Conservation (phyloP, 2,329 filamentous ascomycete genomes). For the Cercospora beticola region DNA sequence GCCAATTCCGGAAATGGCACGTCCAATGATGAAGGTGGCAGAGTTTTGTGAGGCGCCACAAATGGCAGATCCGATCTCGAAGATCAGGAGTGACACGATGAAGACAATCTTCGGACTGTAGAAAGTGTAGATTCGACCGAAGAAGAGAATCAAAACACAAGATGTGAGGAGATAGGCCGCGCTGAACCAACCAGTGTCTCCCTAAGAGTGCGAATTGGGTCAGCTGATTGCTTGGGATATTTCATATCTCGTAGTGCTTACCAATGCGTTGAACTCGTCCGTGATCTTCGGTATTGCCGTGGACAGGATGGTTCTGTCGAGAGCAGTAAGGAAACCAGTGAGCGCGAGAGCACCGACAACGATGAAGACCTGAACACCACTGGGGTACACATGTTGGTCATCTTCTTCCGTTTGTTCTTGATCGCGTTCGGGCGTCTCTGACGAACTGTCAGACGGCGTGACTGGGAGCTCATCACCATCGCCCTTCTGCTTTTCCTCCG, state of each 20-base stretch:
- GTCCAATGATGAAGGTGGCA: conserved; percentile 52
- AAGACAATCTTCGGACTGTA: conserved; percentile 47
- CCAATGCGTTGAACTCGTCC: conserved; percentile 42
- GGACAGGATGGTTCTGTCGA: conserved; percentile 41
- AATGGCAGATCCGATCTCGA: conserved; percentile 51
- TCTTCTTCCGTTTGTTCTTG: conserved; percentile 60
- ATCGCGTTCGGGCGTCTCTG: background rate
- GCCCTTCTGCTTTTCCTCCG: background rate
- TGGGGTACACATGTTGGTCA: conserved; percentile 62
- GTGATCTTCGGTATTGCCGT: conserved; percentile 47
- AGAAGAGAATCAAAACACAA: conserved; percentile 44
- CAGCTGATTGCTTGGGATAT: background rate
- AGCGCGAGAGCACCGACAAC: conserved; percentile 15
- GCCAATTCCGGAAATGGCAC: conserved; percentile 55
- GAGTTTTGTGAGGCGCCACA: conserved; percentile 52
- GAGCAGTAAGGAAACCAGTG: conserved; percentile 25
- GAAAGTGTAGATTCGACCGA: conserved; percentile 46
- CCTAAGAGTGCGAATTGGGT: conserved; percentile 23
- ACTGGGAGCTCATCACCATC: background rate
- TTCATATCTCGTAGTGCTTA: background rate
- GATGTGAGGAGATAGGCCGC: conserved; percentile 47
- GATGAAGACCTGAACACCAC: background rate
- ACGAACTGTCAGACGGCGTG: background rate
- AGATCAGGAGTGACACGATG: conserved; percentile 42
- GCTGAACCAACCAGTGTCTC: conserved; percentile 47